Evolutionary conservation across 1,284 basidiomycete genomes (phyloP), one percentile per base, ranked within the genome.

Genomic region (Cryptococcus floricola): DNA sequence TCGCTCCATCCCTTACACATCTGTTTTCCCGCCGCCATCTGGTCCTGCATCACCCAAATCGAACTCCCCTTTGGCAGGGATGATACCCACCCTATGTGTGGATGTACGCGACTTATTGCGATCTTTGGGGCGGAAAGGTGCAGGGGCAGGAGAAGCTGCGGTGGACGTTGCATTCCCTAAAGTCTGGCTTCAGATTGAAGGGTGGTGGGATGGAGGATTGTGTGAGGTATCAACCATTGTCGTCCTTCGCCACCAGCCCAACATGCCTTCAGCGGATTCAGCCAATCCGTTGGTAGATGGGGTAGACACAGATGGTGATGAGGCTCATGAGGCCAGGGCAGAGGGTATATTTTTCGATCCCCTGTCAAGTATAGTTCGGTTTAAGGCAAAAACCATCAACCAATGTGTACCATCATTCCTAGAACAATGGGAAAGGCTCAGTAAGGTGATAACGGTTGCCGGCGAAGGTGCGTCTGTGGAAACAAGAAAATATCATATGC

Each of bases 141-240:
- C 50, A 5, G 47, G 45, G 38, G 41, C 41, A 14, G 53, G 48
- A 14, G 43, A 43, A 7, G 55, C 55, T 3, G 87, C 89, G 2
- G 87, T 86, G n/a, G 88, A 91, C 67, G 89, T 90, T 4, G 89
- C 89, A 7, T 89, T 91, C 85, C 87, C 88, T 6, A 92, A 91
- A 69, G 90, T 95, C 51, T 87, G 87, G 44, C 84, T 96, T 52
- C 87, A 90, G 59, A 87, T 92, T 5, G 81, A 89, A 27, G 87
- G 91, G 63, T 95, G 92, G 91, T 93, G 91, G 89, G 87, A 87
- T 31, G 84, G 85, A 46, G 82, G 85, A 59, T 84, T 83, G 58
- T 85, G 85, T 49, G 77, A 80, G 61, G 81, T 91, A 12, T 84
- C 90, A 16, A 92, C 88, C 0, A 89, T 87, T 59, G 88, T 92